Evolutionary conservation across 2,329 filamentous ascomycete genomes (phyloP).

Genomic region (Phoma sp.): DNA sequence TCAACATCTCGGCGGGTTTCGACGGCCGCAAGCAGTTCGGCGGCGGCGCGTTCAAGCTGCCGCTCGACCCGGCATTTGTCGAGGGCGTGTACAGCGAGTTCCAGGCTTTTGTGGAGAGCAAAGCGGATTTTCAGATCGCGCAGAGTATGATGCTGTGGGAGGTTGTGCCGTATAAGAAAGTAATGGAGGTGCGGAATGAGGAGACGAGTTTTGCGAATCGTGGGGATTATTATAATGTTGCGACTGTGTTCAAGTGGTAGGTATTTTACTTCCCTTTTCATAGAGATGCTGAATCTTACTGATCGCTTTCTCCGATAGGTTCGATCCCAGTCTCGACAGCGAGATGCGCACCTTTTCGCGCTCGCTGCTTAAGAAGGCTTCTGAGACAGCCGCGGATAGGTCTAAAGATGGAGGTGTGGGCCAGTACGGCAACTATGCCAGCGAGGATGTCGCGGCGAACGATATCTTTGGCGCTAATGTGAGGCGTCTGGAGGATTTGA

Average conservation of each 20-base stretch:
- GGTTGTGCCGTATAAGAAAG: constrained; percentile 35
- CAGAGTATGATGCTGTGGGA: constrained; percentile 40
- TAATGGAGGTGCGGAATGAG: constrained; percentile 32
- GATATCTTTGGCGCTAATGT: constrained; percentile 44
- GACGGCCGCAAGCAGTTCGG: constrained; percentile 50
- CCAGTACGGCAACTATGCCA: constrained; percentile 43
- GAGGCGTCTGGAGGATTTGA: constrained; percentile 40
- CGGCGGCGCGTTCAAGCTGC: constrained; percentile 45
- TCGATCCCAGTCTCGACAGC: constrained; percentile 32
- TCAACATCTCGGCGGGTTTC: constrained; percentile 37
- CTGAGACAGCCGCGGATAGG: constrained; percentile 23
- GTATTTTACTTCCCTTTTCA: neutral
- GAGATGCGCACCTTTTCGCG: constrained; percentile 36
- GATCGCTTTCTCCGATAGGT: constrained; percentile 18
- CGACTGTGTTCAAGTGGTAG: constrained; percentile 41
- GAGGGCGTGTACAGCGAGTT: constrained; percentile 11
- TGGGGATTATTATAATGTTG: constrained; percentile 45
- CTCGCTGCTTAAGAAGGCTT: constrained; percentile 34
- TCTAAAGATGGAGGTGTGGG: constrained; percentile 37
- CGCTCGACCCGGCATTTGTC: constrained; percentile 35
- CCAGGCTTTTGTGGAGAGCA: constrained; percentile 13
- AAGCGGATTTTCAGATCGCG: constrained; percentile 2
- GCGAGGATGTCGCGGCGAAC: constrained; percentile 37
- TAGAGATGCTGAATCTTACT: neutral
- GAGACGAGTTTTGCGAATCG: constrained; percentile 38